phyloP scores from a whole-genome alignment of 139 green algal genomes.

The Astrephomene gubernaculifera region DNA sequence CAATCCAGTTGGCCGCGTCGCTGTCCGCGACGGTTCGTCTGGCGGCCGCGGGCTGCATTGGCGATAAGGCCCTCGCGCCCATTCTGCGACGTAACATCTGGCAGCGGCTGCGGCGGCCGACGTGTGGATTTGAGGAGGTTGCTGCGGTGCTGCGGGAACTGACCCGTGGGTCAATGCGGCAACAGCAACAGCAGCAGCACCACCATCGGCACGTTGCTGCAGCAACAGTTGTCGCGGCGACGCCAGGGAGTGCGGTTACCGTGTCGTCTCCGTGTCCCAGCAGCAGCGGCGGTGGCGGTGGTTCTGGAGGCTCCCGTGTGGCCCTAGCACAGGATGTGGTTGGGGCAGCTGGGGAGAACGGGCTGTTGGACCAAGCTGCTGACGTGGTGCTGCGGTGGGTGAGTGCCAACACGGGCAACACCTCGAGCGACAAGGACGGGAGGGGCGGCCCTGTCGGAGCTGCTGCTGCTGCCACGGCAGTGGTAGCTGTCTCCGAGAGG shows the following conservation, averaged over 20 bases:
- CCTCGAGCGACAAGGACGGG: too few species aligned
- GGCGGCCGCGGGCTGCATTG: not conserved
- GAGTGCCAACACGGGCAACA: too few species aligned
- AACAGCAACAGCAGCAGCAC: not conserved
- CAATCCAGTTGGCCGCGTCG: not conserved
- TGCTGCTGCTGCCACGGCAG: not conserved
- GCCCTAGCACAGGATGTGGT: not conserved
- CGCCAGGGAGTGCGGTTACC: too few species aligned
- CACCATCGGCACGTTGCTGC: too few species aligned
- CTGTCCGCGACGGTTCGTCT: not conserved
- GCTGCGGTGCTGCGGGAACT: not conserved
- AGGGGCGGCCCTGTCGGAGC: too few species aligned
- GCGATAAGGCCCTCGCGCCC: not conserved
- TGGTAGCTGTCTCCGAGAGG: not conserved
- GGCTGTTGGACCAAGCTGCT: not conserved
- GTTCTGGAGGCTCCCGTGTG: not conserved
- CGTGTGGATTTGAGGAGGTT: not conserved
- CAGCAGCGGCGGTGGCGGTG: too few species aligned
- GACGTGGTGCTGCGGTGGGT: not conserved
- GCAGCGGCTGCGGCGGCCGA: not conserved
- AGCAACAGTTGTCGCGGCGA: too few species aligned
- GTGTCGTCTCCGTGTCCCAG: too few species aligned
- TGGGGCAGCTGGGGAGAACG: not conserved
- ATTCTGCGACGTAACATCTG: not conserved
- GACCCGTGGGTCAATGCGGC: too few species aligned